Base-by-base conservation (phyloP, 2,329 filamentous ascomycete species). In the Huntiella savannae region DNA sequence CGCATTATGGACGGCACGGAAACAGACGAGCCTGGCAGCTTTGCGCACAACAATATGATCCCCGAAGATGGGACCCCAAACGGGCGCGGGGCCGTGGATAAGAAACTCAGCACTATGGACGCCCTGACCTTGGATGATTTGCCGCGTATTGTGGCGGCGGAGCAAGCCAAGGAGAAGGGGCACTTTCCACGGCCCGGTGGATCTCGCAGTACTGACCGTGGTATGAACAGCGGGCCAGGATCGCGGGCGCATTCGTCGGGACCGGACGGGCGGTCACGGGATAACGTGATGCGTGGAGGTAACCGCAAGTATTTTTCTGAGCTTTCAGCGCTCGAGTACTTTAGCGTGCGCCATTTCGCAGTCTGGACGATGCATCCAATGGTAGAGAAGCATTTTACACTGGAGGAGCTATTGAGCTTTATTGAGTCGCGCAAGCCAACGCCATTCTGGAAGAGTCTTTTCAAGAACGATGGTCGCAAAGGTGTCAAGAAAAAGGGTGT, bases 361-460 rank as follows among this genome's bases (percentile, higher is more conserved):
- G 91, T 98, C 4, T 68, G 98, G 49, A 88, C 84, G 1, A 93
- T 98, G 78, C 85, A 94, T 53, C 86, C 91, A 5, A 70, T 96
- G 60, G 70, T 98, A 4, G 86, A 93, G 55, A 77, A 78, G 3
- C 78, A 93, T 54, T 96, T 96, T 61, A 82, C 80, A n/a, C 71
- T 96, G 49, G 91, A 96, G 53, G 91, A 98, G 57, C 69, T 98
- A 1, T 72, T 96, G 11, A 77, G 83, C 51, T 75, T 98, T 43
- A 96, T 98, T 51, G 91, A 98, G 61, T 85, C 84, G 2, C 79
- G 84, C 57, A 92, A 94, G 54, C 69, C 72, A 51, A 77, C 84
- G 17, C 96, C 84, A 0, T 94, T 98, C 63, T 98, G 91, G 91
- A 91, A 88, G 60, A 95, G 95, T 55, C 87, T 98, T 52, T 94